Evolutionary conservation across 2,329 filamentous ascomycete species (phyloP).

Genomic region (Geosmithia putterillii): DNA sequence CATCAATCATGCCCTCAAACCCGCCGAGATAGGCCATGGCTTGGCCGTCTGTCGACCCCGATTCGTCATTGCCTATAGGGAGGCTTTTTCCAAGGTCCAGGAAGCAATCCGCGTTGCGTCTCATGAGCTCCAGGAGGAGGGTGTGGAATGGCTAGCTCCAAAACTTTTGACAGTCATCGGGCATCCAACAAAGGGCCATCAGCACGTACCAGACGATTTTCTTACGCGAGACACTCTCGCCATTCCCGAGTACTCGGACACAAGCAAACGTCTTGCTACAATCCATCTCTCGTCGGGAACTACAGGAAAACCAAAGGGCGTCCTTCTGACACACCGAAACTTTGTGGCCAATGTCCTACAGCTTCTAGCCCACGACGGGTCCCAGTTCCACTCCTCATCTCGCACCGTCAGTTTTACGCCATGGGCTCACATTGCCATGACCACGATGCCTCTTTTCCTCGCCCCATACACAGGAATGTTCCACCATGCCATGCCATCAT

Average conservation of each 20-base stretch:
- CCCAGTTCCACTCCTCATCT: constrained; percentile 18
- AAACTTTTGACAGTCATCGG: constrained; percentile 19
- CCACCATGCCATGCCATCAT: constrained; percentile 28
- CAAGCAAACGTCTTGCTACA: constrained; percentile 18
- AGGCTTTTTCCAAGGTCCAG: constrained; percentile 12
- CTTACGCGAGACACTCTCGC: constrained; percentile 14
- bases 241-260: constrained; percentile 23
- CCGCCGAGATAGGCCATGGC: constrained; percentile 25
- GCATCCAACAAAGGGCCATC: constrained; percentile 2
- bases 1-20: constrained; percentile 24
- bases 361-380: constrained; percentile 21
- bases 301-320: constrained; percentile 72
- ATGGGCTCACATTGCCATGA: constrained; percentile 30
- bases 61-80: constrained; percentile 26
- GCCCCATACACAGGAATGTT: constrained; percentile 29
- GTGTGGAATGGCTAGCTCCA: constrained; percentile 19
- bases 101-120: constrained; percentile 19
- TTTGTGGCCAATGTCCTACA: constrained; percentile 53
- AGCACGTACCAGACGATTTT: constrained; percentile 21
- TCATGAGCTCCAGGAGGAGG: constrained; percentile 10
- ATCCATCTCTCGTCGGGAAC: constrained; percentile 43
- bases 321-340: constrained; percentile 62
- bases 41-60: constrained; percentile 26
- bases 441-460: constrained; percentile 28
- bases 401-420: constrained; percentile 27